These are phyloP conservation scores for Hanseniaspora lachancei DNA, from an alignment of 805 yeast species.

Conservation along the genomic window DNA sequence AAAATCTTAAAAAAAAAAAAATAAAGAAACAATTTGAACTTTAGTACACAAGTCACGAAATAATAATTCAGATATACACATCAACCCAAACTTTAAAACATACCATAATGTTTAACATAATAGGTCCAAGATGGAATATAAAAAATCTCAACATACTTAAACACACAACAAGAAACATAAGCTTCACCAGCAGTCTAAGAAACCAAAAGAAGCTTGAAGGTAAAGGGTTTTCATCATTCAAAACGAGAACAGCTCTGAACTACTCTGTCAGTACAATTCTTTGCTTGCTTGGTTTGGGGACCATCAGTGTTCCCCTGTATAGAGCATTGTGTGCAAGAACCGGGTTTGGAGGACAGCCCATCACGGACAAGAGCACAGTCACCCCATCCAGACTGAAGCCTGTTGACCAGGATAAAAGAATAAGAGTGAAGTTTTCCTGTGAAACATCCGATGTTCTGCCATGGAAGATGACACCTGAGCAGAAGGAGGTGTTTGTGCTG, in stretches of 20 bases:
- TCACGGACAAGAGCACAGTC: conserved; percentile 67
- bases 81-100: no score
- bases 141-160: background rate
- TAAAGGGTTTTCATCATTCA: conserved; percentile 24
- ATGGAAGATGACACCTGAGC: conserved; percentile 92
- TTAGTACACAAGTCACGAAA: no score
- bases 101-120: background rate
- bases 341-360: conserved; percentile 92
- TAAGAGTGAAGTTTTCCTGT: conserved; percentile 76
- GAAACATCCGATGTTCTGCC: conserved; percentile 84
- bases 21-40: no score
- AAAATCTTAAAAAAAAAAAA: no score
- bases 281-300: conserved; percentile 61
- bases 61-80: no score
- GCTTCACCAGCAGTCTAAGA: conserved; percentile 14
- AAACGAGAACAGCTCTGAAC: conserved; percentile 44
- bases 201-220: conserved; percentile 14
- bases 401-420: conserved; percentile 69
- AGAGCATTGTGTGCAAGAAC: conserved; percentile 85
- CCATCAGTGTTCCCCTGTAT: conserved; percentile 86
- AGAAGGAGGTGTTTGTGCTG: conserved; percentile 76
- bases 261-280: conserved; percentile 59
- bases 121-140: background rate
- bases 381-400: conserved; percentile 82
- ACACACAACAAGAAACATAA: background rate